Base-by-base conservation (phyloP, 2,329 filamentous ascomycete genomes). In the Gnomoniopsis sp. region DNA sequence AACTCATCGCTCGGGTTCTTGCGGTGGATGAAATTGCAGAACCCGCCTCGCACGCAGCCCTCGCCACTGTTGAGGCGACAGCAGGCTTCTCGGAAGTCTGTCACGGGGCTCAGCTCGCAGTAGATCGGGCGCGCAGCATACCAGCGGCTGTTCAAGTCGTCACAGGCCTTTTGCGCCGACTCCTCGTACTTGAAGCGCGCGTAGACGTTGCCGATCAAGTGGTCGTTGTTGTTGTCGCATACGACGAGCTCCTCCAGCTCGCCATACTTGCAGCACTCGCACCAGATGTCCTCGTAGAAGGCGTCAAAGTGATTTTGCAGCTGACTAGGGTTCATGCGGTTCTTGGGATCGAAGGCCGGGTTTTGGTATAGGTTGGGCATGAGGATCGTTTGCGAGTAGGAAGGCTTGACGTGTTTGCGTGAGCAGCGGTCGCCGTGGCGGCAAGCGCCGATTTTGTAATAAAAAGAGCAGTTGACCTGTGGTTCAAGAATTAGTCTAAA, bases 141-240 rank as follows among this genome's bases (percentile, higher is more conserved):
- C 95, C 95, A 99, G 69, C 95, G 88, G 59, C 84, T 88, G 77
- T 98, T 99, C 67, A 98, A 85, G 62, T 89, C 88, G 77, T 98
- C 95, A 82, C 93, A 97, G 62, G 95, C 95, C 64, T 87, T 85
- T 74, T 98, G 93, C 53, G 95, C 93, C 56, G 88, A 88, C 75
- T 99, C 95, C 83, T 99, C 95, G 83, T 98, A 99, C 79, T 99
- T 99, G 88, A 98, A 99, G 67, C 95, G 91, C 53, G 95, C 95
- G 80, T 99, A 99, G 70, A 99, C 95, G 77, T 99, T 99, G 71
- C 95, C 95, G 72, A 99, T 97, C 55, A 99, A 83, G 77, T 99
- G 93, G 73, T 99, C 95, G 77, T 99, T 99, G 77, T 98, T 98
- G 77, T 99, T 99, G 79, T 99, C 95, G 77, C 95, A 99, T 2